Percentiles rank a stretch among this genome's conserved stretches.
phyloP scores from a whole-genome alignment of 495 filamentous ascomycete genomes.

The Viridothelium virens region DNA sequence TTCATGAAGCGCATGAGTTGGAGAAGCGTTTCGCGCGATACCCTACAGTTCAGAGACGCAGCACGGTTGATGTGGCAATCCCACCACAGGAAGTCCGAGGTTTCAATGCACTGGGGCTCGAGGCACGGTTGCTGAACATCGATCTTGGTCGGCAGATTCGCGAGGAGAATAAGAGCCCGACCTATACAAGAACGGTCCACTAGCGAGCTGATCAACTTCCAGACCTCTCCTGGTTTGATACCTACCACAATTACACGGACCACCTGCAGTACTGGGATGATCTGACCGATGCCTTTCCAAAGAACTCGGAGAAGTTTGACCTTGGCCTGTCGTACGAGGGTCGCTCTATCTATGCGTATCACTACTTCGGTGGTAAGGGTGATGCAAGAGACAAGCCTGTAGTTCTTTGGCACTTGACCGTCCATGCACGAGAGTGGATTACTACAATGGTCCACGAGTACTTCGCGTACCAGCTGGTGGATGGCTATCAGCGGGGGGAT shows the following conservation, averaged over 20 bases:
- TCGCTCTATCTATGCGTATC: slow-evolving; percentile 49
- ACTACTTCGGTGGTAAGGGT: slow-evolving; percentile 48
- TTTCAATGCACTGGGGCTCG: slow-evolving; percentile 35
- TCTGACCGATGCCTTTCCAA: slow-evolving; percentile 41
- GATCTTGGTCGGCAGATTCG: slow-evolving; percentile 41
- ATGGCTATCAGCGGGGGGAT: slow-evolving; percentile 37
- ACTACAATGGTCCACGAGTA: slow-evolving; percentile 49
- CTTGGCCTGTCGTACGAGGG: slow-evolving; percentile 47
- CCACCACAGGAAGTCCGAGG: slow-evolving; percentile 32
- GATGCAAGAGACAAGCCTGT: slow-evolving; percentile 48
- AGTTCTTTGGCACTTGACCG: slow-evolving; percentile 53
- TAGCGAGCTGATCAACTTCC: background rate
- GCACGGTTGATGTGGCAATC: slow-evolving; percentile 40
- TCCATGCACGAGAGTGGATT: slow-evolving; percentile 61
- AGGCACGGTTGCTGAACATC: slow-evolving; percentile 37
- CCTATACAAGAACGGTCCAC: background rate
- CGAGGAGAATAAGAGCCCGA: slow-evolving; percentile 29
- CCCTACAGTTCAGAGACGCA: slow-evolving; percentile 31
- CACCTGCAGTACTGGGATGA: slow-evolving; percentile 48
- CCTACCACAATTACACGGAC: slow-evolving; percentile 50
- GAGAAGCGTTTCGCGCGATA: slow-evolving; percentile 21
- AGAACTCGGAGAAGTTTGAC: slow-evolving; percentile 46
- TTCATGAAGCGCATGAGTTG: slow-evolving; percentile 21
- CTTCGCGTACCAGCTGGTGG: slow-evolving; percentile 47
- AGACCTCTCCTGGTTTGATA: slow-evolving; percentile 46